Evolutionary conservation across 176 grass and related monocot genomes (phyloP).

Genomic region (Stipa capillata): DNA sequence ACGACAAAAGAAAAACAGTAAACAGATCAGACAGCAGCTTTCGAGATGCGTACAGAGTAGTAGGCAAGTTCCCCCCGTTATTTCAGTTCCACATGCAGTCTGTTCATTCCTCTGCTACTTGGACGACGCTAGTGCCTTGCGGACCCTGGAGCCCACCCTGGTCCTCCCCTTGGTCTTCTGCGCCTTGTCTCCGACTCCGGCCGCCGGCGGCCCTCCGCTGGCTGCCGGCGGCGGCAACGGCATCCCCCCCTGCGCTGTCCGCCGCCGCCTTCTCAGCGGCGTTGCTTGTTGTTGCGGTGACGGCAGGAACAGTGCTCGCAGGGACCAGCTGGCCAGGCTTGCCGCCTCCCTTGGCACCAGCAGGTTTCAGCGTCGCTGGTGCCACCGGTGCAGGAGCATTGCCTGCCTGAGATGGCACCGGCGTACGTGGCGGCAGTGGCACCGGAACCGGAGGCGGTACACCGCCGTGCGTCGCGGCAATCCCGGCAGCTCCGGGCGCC

Average conservation of each 20-base stretch:
- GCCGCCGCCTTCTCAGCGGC: background rate
- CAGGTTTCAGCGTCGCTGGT: background rate
- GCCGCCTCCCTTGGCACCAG: background rate
- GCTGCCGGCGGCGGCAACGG: slow-evolving; percentile 5
- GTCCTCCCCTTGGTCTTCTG: slow-evolving; percentile 18
- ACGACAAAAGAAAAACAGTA: background rate
- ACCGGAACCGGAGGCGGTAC: background rate
- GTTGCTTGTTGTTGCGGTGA: background rate
- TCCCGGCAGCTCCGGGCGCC: background rate
- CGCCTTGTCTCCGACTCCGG: background rate
- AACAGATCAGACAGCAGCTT: background rate
- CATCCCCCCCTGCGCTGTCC: background rate
- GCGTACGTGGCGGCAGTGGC: background rate
- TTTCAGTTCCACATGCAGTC: background rate
- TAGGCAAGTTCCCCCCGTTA: background rate
- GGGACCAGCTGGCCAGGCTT: background rate
- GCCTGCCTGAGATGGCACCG: background rate
- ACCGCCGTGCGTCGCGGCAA: background rate
- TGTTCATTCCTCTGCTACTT: slow-evolving; percentile 2
- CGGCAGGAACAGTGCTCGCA: background rate
- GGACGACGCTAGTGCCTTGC: slow-evolving; percentile 24
- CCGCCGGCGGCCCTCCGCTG: background rate
- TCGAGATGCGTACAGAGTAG: background rate
- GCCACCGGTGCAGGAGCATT: background rate
- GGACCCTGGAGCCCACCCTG: slow-evolving; percentile 17